Percentiles rank a stretch among this genome's conserved stretches.
Evolutionary conservation across 1,139 yeast genomes (phyloP).

Genomic region (Pichia sp.): DNA sequence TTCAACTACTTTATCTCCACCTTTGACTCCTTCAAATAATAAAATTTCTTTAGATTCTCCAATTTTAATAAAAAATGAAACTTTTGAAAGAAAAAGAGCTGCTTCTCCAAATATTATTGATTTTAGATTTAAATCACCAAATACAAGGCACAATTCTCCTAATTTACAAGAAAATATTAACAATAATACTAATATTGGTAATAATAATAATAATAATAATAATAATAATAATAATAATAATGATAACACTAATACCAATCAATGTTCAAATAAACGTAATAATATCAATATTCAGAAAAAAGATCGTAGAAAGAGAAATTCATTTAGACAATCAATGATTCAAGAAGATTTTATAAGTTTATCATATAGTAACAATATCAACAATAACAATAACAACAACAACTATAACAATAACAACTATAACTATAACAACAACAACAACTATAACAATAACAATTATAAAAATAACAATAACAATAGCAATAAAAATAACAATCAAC

Average conservation of each 20-base stretch:
- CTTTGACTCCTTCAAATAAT: neutral
- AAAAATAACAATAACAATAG: no score
- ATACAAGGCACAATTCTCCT: neutral
- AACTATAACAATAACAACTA: no score
- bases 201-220: no score
- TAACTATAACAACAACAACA: no score
- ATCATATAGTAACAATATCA: neutral
- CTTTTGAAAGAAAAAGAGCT: slow-evolving; percentile 1
- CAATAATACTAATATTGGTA: no score
- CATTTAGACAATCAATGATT: slow-evolving; percentile 8
- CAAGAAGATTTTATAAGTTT: slow-evolving; percentile 6
- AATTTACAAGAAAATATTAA: neutral
- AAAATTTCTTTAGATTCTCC: neutral
- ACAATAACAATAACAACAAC: no score
- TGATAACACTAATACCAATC: neutral
- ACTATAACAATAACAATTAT: no score
- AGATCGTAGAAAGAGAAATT: slow-evolving; percentile 6
- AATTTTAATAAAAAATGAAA: neutral
- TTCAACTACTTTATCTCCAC: neutral
- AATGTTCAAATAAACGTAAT: neutral
- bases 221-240: no score
- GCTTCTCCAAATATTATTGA: slow-evolving; percentile 3
- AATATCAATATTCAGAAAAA: slow-evolving; percentile 1
- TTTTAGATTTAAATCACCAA: neutral
- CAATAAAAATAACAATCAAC: no score